These are phyloP conservation scores for Cystobasidium slooffiae DNA, from an alignment of 1,284 basidiomycete species.

Conservation along the genomic window DNA sequence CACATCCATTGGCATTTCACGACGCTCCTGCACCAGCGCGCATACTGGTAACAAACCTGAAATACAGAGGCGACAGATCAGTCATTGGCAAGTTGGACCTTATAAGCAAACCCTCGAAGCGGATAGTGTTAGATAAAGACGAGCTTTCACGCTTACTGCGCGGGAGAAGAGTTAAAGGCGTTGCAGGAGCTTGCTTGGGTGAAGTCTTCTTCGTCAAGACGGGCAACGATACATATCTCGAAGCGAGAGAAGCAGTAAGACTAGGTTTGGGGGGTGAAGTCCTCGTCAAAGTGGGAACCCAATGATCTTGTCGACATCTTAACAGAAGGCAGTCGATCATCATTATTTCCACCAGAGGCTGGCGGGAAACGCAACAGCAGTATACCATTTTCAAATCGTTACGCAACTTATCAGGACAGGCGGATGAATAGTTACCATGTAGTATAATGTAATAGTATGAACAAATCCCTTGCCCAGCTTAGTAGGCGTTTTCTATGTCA, in stretches of 20 bases:
- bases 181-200: slow-evolving; percentile 77
- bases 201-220: slow-evolving; percentile 83
- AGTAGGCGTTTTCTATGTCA: too few relatives aligned
- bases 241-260: slow-evolving; percentile 58
- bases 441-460: too few relatives aligned
- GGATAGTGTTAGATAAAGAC: slow-evolving; percentile 70
- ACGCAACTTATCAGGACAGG: too few relatives aligned
- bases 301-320: not conserved
- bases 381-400: too few relatives aligned
- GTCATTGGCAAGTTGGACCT: slow-evolving; percentile 74
- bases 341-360: too few relatives aligned
- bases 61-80: slow-evolving; percentile 82
- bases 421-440: too few relatives aligned
- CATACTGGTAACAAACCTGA: slow-evolving; percentile 84
- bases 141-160: slow-evolving; percentile 74
- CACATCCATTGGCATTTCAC: slow-evolving; percentile 68
- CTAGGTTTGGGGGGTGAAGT: slow-evolving; percentile 57
- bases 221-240: slow-evolving; percentile 56
- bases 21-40: slow-evolving; percentile 56
- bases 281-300: slow-evolving; percentile 53
- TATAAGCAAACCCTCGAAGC: slow-evolving; percentile 73
- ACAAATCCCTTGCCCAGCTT: too few relatives aligned
- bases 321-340: too few relatives aligned
- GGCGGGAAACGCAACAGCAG: too few relatives aligned
- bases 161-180: slow-evolving; percentile 64